Evolutionary conservation across 495 filamentous ascomycete genomes (phyloP), one percentile per base, ranked within the genome.

Genomic region (Podospora comata): DNA sequence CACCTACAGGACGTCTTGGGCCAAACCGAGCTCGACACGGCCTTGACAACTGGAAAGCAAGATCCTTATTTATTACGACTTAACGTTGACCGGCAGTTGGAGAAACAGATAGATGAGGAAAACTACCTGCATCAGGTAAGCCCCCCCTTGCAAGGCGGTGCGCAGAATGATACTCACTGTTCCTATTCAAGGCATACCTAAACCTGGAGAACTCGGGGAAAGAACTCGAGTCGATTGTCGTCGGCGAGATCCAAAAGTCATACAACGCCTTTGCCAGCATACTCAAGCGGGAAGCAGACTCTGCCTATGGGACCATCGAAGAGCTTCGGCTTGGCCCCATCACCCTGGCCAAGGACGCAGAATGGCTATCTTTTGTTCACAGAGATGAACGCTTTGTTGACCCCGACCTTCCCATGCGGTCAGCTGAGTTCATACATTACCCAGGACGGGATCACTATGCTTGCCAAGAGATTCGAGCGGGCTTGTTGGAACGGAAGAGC

Each of bases 241-340:
- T 99, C 62, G 90, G 92, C 71, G 96, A 99, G 77, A 97, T 99
- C 65, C 93, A 99, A 72, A 97, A 97, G 74, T 91, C 93, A 3
- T 97, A 98, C 79, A 96, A 93, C 73, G 92, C 92, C 3, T 94
- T 96, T 72, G 90, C 94, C 26, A 88, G 88, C 65, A 94, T 98
- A 70, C 81, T 98, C 67, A 95, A 91, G 76, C 86, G 92, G 60
- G 96, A 98, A 75, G 89, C 92, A 13, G 93, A 97, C 68, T 89
- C 90, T 64, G 87, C 88, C 1, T 91, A 92, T 68, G 85, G 88
- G 56, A 85, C 92, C 28, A 85, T 93, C 13, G 92, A 97, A 57
- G 89, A 89, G 70, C 89, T 99, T 5, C 90, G 90, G n/a, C 84
- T 81, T 23, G 92, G 94, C 0, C 94, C 93, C 20, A 86, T 98